phyloP scores from a whole-genome alignment of 352 stramenopile genomes.

The Pythium dissotocum region DNA sequence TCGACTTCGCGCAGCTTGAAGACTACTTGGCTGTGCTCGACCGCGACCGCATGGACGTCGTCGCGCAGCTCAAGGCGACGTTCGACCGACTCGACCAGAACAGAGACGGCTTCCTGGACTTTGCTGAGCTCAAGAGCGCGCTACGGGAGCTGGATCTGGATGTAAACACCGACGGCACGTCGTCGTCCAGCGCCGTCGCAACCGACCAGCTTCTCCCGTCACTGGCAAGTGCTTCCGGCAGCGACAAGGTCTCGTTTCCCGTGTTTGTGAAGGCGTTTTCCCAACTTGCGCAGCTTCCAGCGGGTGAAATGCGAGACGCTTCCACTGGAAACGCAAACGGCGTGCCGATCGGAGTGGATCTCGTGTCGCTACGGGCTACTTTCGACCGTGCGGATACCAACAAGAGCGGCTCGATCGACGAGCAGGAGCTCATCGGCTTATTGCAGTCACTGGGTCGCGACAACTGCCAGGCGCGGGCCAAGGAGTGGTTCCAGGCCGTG shows the following conservation, averaged over 20 bases:
- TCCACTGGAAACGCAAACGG: background rate
- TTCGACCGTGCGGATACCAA: slow-evolving; percentile 48
- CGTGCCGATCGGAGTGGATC: slow-evolving; percentile 40
- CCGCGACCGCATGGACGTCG: slow-evolving; percentile 58
- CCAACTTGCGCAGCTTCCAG: slow-evolving; percentile 46
- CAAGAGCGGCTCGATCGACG: slow-evolving; percentile 40
- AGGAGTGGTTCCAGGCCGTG: slow-evolving; percentile 40
- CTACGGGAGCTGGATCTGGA: slow-evolving; percentile 34
- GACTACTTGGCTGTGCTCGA: slow-evolving; percentile 78
- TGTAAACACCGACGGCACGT: slow-evolving; percentile 28
- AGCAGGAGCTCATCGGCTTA: slow-evolving; percentile 19
- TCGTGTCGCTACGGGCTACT: slow-evolving; percentile 37
- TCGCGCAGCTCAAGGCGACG: slow-evolving; percentile 64
- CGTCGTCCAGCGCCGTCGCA: slow-evolving; percentile 22
- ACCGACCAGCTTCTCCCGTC: slow-evolving; percentile 26
- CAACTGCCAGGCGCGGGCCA: slow-evolving; percentile 25
- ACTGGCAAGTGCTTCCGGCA: slow-evolving; percentile 23
- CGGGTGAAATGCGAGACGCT: slow-evolving; percentile 22
- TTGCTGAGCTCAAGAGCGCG: slow-evolving; percentile 44
- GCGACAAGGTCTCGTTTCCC: slow-evolving; percentile 47
- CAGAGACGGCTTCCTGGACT: slow-evolving; percentile 58
- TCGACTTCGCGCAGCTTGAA: slow-evolving; percentile 71
- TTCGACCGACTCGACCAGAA: slow-evolving; percentile 72
- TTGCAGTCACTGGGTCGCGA: slow-evolving; percentile 26
- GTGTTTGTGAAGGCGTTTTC: slow-evolving; percentile 63